A percentile compares a stretch with the other conserved stretches of the same genome.
These are phyloP conservation scores for Podaxis carcinomalis DNA, from an alignment of 768 basidiomycete genomes.

Conservation along the genomic window DNA sequence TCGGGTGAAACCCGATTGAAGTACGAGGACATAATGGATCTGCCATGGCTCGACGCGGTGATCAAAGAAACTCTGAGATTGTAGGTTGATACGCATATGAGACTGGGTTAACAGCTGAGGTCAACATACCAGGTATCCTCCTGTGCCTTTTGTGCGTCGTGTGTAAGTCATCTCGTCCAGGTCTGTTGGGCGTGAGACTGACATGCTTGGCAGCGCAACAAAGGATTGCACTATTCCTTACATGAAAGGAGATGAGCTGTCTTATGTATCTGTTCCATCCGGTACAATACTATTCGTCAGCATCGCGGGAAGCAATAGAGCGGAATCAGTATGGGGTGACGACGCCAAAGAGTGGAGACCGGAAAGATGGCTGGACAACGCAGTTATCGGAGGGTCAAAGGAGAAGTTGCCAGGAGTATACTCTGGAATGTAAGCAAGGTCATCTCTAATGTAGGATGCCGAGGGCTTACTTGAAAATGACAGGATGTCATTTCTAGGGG, in stretches of 20 bases:
- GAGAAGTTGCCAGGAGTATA: conserved; percentile 42
- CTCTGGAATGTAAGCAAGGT: conserved; percentile 39
- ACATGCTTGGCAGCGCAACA: conserved; percentile 26
- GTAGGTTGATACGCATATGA: conserved; percentile 19
- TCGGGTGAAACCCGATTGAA: conserved; percentile 19
- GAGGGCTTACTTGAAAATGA: background rate
- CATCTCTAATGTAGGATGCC: background rate
- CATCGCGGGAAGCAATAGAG: conserved; percentile 42
- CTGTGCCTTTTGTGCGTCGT: conserved; percentile 42
- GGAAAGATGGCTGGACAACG: conserved; percentile 40
- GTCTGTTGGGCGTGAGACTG: background rate
- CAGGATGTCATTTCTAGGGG: conserved; percentile 57
- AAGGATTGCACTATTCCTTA: conserved; percentile 42
- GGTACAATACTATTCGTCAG: conserved; percentile 47
- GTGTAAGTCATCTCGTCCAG: conserved; percentile 26
- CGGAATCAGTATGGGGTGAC: conserved; percentile 47
- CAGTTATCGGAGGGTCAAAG: conserved; percentile 9
- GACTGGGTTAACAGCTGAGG: background rate
- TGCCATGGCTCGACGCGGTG: conserved; percentile 42
- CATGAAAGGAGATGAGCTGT: conserved; percentile 25
- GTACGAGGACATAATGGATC: conserved; percentile 31
- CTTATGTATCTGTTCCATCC: conserved; percentile 36
- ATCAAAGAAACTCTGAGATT: conserved; percentile 44
- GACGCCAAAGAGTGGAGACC: conserved; percentile 49
- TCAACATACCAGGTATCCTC: conserved; percentile 31